Evolutionary conservation across 768 basidiomycete genomes (phyloP).

Genomic region (Termitomyces sp.): DNA sequence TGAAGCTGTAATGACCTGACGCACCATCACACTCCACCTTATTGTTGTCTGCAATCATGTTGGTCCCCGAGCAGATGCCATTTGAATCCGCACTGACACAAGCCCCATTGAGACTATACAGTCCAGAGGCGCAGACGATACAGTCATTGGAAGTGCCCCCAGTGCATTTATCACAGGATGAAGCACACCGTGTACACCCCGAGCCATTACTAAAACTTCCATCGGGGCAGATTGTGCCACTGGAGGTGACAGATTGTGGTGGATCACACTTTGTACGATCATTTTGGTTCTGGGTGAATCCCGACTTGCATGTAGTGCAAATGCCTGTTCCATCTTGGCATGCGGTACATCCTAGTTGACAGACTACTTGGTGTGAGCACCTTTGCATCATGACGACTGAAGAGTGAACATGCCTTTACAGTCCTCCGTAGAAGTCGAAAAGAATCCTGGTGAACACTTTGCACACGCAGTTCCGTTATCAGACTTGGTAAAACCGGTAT

Average conservation of each 20-base stretch:
- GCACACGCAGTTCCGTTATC: conserved; percentile 66
- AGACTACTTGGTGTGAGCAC: conserved; percentile 35
- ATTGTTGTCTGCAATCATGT: conserved; percentile 70
- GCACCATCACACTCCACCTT: conserved; percentile 78
- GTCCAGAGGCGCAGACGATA: conserved; percentile 58
- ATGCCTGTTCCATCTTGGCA: conserved; percentile 64
- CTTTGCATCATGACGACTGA: not conserved
- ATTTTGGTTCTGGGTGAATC: conserved; percentile 61
- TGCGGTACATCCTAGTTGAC: conserved; percentile 58
- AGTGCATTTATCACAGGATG: conserved; percentile 66
- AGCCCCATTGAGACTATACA: conserved; percentile 56
- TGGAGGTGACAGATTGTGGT: conserved; percentile 44
- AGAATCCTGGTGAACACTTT: conserved; percentile 63
- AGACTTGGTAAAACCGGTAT: conserved; percentile 56
- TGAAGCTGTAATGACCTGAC: conserved; percentile 21
- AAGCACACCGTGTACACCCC: conserved; percentile 55
- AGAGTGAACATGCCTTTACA: conserved; percentile 48
- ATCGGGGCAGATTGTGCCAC: conserved; percentile 58
- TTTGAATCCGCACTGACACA: conserved; percentile 64
- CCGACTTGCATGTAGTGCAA: conserved; percentile 67
- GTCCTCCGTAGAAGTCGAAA: conserved; percentile 51
- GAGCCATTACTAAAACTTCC: conserved; percentile 56
- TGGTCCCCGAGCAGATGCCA: conserved; percentile 70
- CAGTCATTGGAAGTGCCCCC: conserved; percentile 66
- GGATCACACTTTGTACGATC: conserved; percentile 66